Base-by-base conservation (phyloP, 148 eudicot genomes). In the Vaccinium corymbosum region DNA sequence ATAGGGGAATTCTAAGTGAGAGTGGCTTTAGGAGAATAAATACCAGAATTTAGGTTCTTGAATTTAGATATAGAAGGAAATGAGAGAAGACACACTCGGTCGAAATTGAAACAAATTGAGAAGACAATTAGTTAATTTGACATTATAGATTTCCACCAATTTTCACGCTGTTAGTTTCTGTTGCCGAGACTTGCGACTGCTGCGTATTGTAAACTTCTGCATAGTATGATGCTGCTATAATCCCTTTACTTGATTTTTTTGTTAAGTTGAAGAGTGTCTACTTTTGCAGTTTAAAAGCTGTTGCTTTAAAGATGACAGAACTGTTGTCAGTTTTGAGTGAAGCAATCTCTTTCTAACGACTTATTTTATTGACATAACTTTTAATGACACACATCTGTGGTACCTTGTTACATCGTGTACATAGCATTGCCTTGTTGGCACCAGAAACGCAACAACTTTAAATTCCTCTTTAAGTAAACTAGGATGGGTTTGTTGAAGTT, bases 261-360 rank as follows among this genome's bases (percentile, higher is more conserved):
- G 15, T 42, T 19, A 42, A 75, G 52, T 7, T 48, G 78, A 20
- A 74, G 13, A 74, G 13, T 35, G n/a, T 6, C 49, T 14, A 72
- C 76, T 72, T 35, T 14, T 72, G 48, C 13, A 8, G 0, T 74
- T 38, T 74, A 7, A 9, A 74, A 46, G 78, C 52, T 29, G 51
- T 42, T 42, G 51, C 25, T 20, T 74, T 38, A n/a, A 32, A 46
- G 78, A 73, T 35, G 78, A 75, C 29, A 19, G 3, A 48, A 66
- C 32, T 22, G 32, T 66, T 9, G 32, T 66, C 35, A 66, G 32
- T 75, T 75, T 75, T 75, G 52, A 48, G 13, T 42, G 52, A 75
- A 75, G 78, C 78, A 75, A 42, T 74, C 78, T 38, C 51, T 74
- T 42, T 73, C 49, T 74, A 74, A 74, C 0, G 11, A 74, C 12